Evolutionary conservation across 345 rosid genomes (phyloP).

Genomic region (Draba incana): DNA sequence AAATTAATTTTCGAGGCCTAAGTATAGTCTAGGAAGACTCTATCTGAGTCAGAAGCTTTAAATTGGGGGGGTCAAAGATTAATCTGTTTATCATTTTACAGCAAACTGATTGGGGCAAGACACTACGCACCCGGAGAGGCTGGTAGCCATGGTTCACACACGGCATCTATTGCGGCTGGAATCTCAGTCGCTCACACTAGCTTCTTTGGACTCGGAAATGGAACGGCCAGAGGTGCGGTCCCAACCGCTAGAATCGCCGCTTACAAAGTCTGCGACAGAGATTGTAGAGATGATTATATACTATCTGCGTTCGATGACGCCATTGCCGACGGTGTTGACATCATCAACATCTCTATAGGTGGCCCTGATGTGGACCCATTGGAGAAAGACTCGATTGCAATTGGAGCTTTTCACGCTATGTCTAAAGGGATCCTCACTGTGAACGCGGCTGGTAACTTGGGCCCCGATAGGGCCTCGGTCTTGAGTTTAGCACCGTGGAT

Average conservation of each 20-base stretch:
- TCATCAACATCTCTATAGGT: constrained; percentile 48
- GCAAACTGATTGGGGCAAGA: constrained; percentile 41
- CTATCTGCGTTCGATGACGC: constrained; percentile 50
- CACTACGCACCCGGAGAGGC: constrained; percentile 31
- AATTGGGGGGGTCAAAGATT: too few relatives aligned
- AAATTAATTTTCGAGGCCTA: too few relatives aligned
- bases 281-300: constrained; percentile 12
- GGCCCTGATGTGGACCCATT: fast-evolving
- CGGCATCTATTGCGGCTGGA: constrained; percentile 65
- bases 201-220: constrained; percentile 51
- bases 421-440: constrained; percentile 49
- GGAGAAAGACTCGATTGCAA: constrained; percentile 36
- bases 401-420: constrained; percentile 58
- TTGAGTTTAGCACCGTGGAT: constrained; percentile 43
- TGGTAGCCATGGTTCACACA: constrained; percentile 50
- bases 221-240: constrained; percentile 54
- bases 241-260: constrained; percentile 54
- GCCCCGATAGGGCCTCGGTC: too few relatives aligned
- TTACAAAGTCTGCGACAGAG: constrained; percentile 37
- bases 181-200: constrained; percentile 37
- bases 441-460: constrained; percentile 48
- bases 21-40: too few relatives aligned
- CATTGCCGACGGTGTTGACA: constrained; percentile 50
- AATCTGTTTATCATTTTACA: neutral
- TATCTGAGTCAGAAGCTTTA: neutral